Evolutionary conservation across 352 stramenopile species (phyloP).

Genomic region (Thraustochytrium striatum): DNA sequence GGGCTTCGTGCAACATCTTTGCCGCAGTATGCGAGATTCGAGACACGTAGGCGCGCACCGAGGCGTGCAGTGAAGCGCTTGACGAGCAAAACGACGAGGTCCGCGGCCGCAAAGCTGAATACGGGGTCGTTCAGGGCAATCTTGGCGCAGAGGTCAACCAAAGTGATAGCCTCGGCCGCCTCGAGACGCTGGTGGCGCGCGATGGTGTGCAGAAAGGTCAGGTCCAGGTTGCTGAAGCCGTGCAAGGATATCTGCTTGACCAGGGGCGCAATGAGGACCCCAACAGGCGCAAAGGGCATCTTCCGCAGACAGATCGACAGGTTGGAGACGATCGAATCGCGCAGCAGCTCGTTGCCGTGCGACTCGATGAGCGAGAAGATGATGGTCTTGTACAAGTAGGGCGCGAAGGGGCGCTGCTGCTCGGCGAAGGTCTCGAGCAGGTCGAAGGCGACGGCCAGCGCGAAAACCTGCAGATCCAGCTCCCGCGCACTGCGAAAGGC

Average conservation of each 20-base stretch:
- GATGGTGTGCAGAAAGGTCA: constrained; percentile 15
- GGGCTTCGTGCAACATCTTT: not conserved
- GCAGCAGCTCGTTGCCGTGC: constrained; percentile 1
- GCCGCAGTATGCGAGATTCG: no score
- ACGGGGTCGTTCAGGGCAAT: constrained; percentile 30
- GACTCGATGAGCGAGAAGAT: constrained; percentile 45
- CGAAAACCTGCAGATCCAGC: constrained; percentile 19
- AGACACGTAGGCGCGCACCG: no score
- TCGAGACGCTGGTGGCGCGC: constrained; percentile 31
- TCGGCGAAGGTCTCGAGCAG: constrained; percentile 29
- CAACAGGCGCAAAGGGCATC: constrained; percentile 38
- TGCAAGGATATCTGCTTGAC: constrained; percentile 42
- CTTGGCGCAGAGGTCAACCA: not conserved
- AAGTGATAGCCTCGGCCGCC: constrained; percentile 9
- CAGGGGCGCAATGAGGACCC: constrained; percentile 7
- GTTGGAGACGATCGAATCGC: constrained; percentile 19
- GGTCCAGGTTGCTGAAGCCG: constrained; percentile 24
- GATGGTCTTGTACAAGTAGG: constrained; percentile 43
- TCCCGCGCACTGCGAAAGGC: constrained; percentile 1
- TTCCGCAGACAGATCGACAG: not conserved
- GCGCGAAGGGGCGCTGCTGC: constrained; percentile 24
- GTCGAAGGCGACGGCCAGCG: not conserved
- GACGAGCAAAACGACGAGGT: not conserved
- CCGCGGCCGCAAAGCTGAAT: not conserved
- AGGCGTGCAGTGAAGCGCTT: constrained; percentile 22